A percentile compares a stretch with the other conserved stretches of the same genome.
These are phyloP conservation scores for Colletotrichum sidae DNA, from an alignment of 2,329 filamentous ascomycete genomes.

Conservation along the genomic window DNA sequence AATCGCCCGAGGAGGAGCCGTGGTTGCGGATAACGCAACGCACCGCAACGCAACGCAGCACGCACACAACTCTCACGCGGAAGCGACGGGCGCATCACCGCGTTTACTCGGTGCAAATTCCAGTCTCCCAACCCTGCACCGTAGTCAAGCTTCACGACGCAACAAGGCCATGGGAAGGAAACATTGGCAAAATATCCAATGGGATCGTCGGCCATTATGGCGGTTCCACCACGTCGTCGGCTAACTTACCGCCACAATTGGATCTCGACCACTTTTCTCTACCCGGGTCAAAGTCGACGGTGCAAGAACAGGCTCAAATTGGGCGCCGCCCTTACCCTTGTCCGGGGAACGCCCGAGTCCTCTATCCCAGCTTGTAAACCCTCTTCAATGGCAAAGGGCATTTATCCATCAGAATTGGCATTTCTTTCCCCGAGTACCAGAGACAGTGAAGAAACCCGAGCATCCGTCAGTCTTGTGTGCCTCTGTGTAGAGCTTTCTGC, in stretches of 20 bases:
- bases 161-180: no score
- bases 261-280: conserved; percentile 12
- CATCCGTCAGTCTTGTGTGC: background rate
- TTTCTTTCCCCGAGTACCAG: background rate
- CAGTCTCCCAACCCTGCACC: no score
- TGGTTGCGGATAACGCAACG: conserved; percentile 12
- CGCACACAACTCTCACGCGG: conserved; percentile 1
- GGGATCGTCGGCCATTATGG: no score
- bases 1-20: conserved; percentile 36
- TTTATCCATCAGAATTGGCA: conserved; percentile 5
- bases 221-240: conserved; percentile 31
- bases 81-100: background rate
- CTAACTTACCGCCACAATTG: conserved; percentile 28
- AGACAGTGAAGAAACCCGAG: conserved; percentile 13
- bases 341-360: conserved; percentile 34
- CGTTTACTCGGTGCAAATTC: conserved; percentile 12
- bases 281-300: background rate
- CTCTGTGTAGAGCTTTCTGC: background rate
- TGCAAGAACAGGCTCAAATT: conserved; percentile 10
- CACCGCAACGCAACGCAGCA: background rate
- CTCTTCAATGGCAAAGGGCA: conserved; percentile 15
- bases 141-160: no score
- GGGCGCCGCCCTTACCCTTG: conserved; percentile 21
- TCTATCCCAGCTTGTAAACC: conserved; percentile 18
- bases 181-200: no score